Evolutionary conservation across 2,329 filamentous ascomycete species (phyloP), one percentile per base, ranked within the genome.

Genomic region (Daldinia sp.): DNA sequence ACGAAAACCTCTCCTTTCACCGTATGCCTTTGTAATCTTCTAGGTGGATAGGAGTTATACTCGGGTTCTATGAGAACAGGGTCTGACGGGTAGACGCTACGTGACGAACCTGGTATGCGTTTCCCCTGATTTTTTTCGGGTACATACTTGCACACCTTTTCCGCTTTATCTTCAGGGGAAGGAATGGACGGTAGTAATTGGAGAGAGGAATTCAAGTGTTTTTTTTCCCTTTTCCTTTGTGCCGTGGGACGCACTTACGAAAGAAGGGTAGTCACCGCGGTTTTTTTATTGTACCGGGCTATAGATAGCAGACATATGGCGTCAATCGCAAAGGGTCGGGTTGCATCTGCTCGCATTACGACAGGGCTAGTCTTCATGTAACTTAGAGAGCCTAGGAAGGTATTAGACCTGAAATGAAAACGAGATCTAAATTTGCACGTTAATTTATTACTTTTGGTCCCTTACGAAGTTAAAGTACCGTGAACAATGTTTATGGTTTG

Each of bases 121-220:
- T 58, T 41, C 39, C 64, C 68, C 60, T 64, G 60, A 66, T 67
- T 70, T 67, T n/a, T 37, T 69, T 67, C 68, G 62, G 61, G 69
- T 68, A 71, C 68, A 70, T 68, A 66, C 60, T 71, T 70, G 67
- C 62, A 67, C 60, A 67, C n/a, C n/a, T 61, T 64, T 67, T 41
- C 54, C 39, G 48, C 23, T 54, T 61, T 48, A 61, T 65, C 58
- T 67, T 68, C 55, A 15, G 29, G 43, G 43, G 54, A n/a, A n/a
- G n/a, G n/a, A n/a, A n/a, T n/a, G n/a, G 61, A 35, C 35, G 56
- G 52, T 59, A 53, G 56, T 67, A 64, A 63, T 65, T 61, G 66
- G 54, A 61, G 47, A 61, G n/a, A 53, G n/a, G n/a, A n/a, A n/a
- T n/a, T n/a, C n/a, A n/a, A n/a, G n/a, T n/a, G n/a, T n/a, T n/a